These are phyloP conservation scores for Kwoniella shandongensis DNA, from an alignment of 768 basidiomycete species.

Conservation along the genomic window DNA sequence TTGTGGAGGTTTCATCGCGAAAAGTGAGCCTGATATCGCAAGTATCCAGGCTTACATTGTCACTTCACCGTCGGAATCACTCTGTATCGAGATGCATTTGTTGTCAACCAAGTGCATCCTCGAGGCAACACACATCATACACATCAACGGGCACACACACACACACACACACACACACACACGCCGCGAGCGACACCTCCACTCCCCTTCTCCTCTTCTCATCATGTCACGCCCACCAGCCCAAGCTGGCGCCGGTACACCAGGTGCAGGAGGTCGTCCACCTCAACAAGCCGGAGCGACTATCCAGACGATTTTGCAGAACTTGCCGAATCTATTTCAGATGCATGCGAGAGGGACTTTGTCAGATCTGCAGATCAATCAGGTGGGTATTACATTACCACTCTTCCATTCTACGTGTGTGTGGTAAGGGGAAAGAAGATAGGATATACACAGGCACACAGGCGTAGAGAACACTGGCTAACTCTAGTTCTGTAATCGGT, in stretches of 20 bases:
- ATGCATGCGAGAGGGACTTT: conserved; percentile 11
- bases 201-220: not conserved
- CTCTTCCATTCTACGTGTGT: too few species aligned
- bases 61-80: too few species aligned
- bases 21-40: conserved; percentile 16
- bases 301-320: conserved; percentile 21
- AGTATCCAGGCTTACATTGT: not conserved
- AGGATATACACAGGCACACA: too few species aligned
- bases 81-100: too few species aligned
- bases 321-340: conserved; percentile 21
- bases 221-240: not conserved
- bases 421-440: too few species aligned
- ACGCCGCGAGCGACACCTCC: not conserved
- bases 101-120: too few species aligned
- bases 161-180: not conserved
- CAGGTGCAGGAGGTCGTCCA: conserved; percentile 1
- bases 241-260: conserved; percentile 7
- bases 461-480: too few species aligned
- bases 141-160: too few species aligned
- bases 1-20: too few species aligned
- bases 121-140: too few species aligned
- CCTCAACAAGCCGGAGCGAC: conserved; percentile 1
- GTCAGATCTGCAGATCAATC: conserved; percentile 9
- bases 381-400: conserved; percentile 20
- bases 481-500: too few species aligned